phyloP scores from a whole-genome alignment of 768 basidiomycete species.

The Hortiboletus flavorubellus region DNA sequence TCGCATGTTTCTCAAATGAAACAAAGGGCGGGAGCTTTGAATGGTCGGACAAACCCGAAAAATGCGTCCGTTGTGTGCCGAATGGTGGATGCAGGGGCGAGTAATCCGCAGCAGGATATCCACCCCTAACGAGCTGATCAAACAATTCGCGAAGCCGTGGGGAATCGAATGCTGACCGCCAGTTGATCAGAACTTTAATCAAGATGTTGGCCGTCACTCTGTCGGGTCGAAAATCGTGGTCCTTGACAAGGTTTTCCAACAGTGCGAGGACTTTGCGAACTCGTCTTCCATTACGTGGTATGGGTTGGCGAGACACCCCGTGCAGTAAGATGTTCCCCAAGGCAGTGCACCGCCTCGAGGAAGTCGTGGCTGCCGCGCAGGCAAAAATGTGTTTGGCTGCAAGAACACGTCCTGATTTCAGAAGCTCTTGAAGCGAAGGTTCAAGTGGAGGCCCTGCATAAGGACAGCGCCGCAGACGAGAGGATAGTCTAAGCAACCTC shows the following conservation, averaged over 20 bases:
- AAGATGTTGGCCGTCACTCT: constrained; percentile 69
- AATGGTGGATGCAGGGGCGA: constrained; percentile 43
- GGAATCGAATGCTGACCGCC: constrained; percentile 43
- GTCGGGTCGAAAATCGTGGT: constrained; percentile 56
- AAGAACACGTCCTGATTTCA: constrained; percentile 35
- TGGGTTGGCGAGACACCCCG: constrained; percentile 33
- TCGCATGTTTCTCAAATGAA: constrained; percentile 56
- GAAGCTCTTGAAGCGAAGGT: constrained; percentile 21
- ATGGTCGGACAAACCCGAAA: constrained; percentile 24
- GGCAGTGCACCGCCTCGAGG: constrained; percentile 35
- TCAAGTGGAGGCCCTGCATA: constrained; percentile 11
- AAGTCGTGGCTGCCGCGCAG: constrained; percentile 26
- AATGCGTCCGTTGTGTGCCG: constrained; percentile 29
- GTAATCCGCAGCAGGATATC: constrained; percentile 46
- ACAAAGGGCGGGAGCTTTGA: constrained; percentile 41
- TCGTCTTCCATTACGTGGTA: constrained; percentile 41
- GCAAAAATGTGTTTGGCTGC: constrained; percentile 45
- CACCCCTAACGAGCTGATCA: constrained; percentile 56
- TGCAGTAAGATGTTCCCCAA: constrained; percentile 60
- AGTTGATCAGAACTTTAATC: constrained; percentile 55
- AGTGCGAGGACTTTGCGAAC: constrained; percentile 41
- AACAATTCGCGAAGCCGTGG: constrained; percentile 53
- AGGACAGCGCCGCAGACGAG: constrained; percentile 11
- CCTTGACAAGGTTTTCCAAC: constrained; percentile 40
- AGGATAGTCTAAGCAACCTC: constrained; percentile 15